phyloP scores from a whole-genome alignment of 192 early-diverging fungal species.

The Coemansia asiatica region DNA sequence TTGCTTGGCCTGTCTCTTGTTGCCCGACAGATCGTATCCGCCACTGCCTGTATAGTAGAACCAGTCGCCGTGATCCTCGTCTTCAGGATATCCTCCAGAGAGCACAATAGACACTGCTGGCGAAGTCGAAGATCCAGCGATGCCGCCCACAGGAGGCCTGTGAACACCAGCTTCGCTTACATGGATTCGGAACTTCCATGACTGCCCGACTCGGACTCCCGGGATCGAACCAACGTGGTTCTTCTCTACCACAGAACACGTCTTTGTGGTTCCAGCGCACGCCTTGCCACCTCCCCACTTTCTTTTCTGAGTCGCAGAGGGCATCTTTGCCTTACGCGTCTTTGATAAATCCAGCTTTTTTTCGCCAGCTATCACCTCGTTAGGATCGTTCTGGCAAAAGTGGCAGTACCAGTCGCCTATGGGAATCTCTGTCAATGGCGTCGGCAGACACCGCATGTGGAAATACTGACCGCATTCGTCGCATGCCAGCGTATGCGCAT shows the following conservation, averaged over 20 bases:
- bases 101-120: constrained; percentile 66
- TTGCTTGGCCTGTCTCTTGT: constrained; percentile 54
- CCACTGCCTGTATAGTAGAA: constrained; percentile 73
- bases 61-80: constrained; percentile 62
- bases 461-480: constrained; percentile 62
- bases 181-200: constrained; percentile 58
- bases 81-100: constrained; percentile 64
- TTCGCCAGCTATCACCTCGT: constrained; percentile 43
- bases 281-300: constrained; percentile 62
- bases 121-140: constrained; percentile 54
- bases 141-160: constrained; percentile 65
- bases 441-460: constrained; percentile 57
- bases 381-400: constrained; percentile 52
- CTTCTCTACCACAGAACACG: constrained; percentile 43
- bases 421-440: constrained; percentile 44
- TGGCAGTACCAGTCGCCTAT: constrained; percentile 59
- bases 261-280: constrained; percentile 51
- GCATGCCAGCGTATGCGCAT: constrained; percentile 59
- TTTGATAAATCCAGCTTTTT: constrained; percentile 47
- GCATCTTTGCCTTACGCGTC: constrained; percentile 51
- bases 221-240: constrained; percentile 60
- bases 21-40: constrained; percentile 59
- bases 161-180: constrained; percentile 58
- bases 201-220: constrained; percentile 59
- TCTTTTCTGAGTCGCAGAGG: constrained; percentile 57